These are phyloP conservation scores for Tuber borchii DNA, from an alignment of 495 filamentous ascomycete species.

Conservation along the genomic window DNA sequence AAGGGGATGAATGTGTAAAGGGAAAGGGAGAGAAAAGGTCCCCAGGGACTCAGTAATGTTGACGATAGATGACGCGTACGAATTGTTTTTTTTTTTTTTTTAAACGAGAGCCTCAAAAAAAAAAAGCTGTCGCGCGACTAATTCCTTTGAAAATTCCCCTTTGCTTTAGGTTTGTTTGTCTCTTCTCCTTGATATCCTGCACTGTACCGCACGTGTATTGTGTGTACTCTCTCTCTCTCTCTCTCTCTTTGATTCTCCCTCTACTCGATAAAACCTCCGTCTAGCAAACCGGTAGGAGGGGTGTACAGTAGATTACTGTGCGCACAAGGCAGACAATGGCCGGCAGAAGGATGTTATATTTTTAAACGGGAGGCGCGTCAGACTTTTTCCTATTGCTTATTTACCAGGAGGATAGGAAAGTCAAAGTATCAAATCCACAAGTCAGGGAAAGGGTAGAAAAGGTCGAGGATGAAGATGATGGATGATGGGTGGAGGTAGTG, in stretches of 20 bases:
- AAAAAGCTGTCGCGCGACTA: conserved; percentile 28
- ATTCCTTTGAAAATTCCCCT: conserved; percentile 12
- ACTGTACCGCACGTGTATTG: conserved; percentile 1
- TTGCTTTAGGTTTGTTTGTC: conserved; percentile 2
- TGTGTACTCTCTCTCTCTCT: neutral
- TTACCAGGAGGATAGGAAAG: conserved; percentile 6
- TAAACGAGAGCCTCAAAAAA: conserved; percentile 6
- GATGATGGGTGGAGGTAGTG: conserved; percentile 1
- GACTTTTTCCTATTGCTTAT: conserved; percentile 6
- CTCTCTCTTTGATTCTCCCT: neutral
- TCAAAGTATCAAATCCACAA: conserved; percentile 5
- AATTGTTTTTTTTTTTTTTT: conserved; percentile 33
- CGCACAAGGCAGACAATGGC: conserved; percentile 1
- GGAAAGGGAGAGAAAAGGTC: conserved; percentile 1
- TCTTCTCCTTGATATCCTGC: conserved; percentile 1
- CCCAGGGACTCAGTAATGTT: neutral
- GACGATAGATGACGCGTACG: conserved; percentile 31
- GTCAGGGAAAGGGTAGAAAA: neutral
- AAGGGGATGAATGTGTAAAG: conserved; percentile 1
- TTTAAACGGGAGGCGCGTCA: conserved; percentile 3
- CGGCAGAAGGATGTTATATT: conserved; percentile 5
- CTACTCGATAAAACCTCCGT: conserved; percentile 3
- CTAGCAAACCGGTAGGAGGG: conserved; percentile 6
- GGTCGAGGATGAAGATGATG: neutral
- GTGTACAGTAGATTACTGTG: conserved; percentile 3